Conservation (phyloP, 2,329 filamentous ascomycete genomes). For the Talaromyces rugulosus region DNA sequence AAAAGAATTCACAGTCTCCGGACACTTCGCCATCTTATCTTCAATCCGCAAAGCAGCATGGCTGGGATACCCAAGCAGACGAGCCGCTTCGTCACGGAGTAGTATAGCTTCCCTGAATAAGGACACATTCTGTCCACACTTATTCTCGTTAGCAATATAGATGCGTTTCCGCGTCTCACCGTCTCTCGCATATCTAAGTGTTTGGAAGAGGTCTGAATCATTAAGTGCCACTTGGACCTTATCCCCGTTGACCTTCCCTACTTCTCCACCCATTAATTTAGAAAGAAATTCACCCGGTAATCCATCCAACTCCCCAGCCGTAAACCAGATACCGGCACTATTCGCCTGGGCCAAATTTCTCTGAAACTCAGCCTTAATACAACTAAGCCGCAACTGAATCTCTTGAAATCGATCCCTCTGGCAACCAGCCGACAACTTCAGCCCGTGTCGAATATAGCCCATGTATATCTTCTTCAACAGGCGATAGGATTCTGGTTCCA, state of each 20-base stretch:
- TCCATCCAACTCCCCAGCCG: neutral
- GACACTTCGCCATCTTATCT: slow-evolving; percentile 74
- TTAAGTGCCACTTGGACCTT: neutral
- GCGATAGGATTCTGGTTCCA: neutral
- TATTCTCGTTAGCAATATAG: neutral
- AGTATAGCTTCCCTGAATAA: slow-evolving; percentile 72
- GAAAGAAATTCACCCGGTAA: neutral
- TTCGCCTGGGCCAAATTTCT: neutral
- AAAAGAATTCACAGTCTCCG: neutral
- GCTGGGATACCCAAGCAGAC: slow-evolving; percentile 70
- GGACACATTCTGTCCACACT: slow-evolving; percentile 51
- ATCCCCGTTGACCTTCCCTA: neutral
- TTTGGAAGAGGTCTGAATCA: neutral
- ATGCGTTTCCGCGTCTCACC: neutral
- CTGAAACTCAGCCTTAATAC: neutral
- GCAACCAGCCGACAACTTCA: neutral
- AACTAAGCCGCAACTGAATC: neutral
- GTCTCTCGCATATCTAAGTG: neutral
- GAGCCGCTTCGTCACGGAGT: slow-evolving; percentile 72
- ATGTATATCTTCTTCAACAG: neutral
- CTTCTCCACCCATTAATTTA: neutral
- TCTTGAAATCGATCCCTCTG: neutral
- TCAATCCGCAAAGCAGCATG: slow-evolving; percentile 62
- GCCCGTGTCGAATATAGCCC: neutral
- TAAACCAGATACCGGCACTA: neutral